Percentiles rank a stretch among this genome's conserved stretches.
phyloP scores from a whole-genome alignment of 2,329 filamentous ascomycete species.

The Pseudogymnoascus sp. region DNA sequence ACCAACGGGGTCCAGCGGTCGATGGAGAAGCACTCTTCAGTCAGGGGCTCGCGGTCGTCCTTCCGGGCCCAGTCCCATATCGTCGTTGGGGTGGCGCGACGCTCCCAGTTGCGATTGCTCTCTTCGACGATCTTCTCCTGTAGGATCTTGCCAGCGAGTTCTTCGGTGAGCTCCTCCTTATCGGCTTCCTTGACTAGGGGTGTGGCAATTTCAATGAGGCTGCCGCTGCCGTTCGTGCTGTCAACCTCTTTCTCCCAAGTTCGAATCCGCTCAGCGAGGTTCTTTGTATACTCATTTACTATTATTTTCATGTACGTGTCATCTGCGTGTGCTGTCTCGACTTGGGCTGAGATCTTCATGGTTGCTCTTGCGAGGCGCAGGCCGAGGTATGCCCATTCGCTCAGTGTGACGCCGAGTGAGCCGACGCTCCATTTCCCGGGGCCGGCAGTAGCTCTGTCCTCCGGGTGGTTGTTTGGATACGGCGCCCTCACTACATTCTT shows the following conservation, averaged over 20 bases:
- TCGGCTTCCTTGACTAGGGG: neutral
- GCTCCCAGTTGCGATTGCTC: neutral
- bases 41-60: neutral
- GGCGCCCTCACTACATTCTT: neutral
- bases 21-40: neutral
- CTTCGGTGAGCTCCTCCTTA: neutral
- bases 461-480: neutral
- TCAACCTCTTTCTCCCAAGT: neutral
- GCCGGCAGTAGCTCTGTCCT: neutral
- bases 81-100: neutral
- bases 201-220: neutral
- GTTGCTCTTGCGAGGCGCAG: neutral
- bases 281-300: neutral
- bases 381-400: neutral
- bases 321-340: neutral
- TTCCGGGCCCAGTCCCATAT: neutral
- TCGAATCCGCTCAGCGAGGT: neutral
- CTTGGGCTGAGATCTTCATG: neutral
- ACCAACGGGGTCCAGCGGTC: neutral
- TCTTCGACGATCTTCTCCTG: constrained; percentile 1
- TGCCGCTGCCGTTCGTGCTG: neutral
- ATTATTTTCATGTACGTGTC: neutral
- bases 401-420: neutral
- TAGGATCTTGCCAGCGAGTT: neutral
- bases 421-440: neutral